A percentile compares a stretch with the other conserved stretches of the same genome.
Evolutionary conservation across 345 rosid species (phyloP).

Genomic region (Bruguiera parviflora): DNA sequence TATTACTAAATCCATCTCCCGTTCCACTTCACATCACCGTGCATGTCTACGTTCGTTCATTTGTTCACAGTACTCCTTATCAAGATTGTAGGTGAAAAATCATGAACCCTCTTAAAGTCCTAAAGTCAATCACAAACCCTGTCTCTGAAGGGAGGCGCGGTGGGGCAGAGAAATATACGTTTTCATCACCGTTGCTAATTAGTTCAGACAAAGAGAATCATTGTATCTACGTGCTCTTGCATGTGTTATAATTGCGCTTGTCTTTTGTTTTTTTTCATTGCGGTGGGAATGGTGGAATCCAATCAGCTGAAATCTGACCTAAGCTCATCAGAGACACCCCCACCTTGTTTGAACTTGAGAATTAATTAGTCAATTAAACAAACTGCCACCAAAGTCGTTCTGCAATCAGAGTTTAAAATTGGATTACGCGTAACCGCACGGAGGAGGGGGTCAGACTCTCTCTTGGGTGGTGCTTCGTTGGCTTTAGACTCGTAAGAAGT

Average conservation of each 20-base stretch:
- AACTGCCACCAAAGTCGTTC: too few species aligned
- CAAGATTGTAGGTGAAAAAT: neutral
- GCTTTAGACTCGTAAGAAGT: too few species aligned
- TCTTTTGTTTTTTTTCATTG: neutral
- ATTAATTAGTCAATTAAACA: too few species aligned
- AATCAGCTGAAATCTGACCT: conserved; percentile 5
- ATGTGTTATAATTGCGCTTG: conserved; percentile 11
- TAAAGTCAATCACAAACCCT: neutral
- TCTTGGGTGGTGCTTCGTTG: too few species aligned
- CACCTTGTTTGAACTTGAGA: too few species aligned
- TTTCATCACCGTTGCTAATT: conserved; percentile 3
- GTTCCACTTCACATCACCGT: too few species aligned
- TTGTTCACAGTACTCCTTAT: too few species aligned
- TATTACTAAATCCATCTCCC: too few species aligned
- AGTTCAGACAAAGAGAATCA: neutral
- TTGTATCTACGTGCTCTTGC: conserved; percentile 1
- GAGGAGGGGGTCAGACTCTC: too few species aligned
- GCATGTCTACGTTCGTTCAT: too few species aligned
- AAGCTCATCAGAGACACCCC: neutral
- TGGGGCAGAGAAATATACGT: neutral
- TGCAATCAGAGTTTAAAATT: too few species aligned
- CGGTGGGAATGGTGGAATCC: conserved; percentile 19
- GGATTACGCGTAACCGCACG: too few species aligned
- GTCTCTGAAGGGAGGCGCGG: neutral
- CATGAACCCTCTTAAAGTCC: neutral